A percentile compares a stretch with the other conserved stretches of the same genome.
These are phyloP conservation scores for Blastobotrys aristatus DNA, from an alignment of 1,139 yeast species.

Conservation along the genomic window DNA sequence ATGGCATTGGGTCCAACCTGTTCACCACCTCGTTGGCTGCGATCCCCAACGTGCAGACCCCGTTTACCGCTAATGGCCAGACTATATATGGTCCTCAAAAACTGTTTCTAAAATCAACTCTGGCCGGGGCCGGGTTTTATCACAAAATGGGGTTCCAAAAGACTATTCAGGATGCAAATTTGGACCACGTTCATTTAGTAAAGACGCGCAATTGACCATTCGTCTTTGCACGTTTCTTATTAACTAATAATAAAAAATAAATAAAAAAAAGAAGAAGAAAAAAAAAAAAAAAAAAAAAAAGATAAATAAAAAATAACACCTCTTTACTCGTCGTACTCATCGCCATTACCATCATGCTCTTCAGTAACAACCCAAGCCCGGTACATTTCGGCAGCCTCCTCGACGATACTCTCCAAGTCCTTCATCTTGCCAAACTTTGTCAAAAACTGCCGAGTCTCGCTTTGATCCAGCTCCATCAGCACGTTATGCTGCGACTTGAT, in stretches of 20 bases:
- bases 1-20: conserved; percentile 10
- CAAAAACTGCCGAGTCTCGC: conserved; percentile 78
- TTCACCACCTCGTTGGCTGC: not conserved
- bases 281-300: conserved; percentile 1
- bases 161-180: conserved; percentile 6
- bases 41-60: conserved; percentile 12
- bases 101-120: not conserved
- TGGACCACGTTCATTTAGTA: conserved; percentile 5
- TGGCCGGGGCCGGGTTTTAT: conserved; percentile 7
- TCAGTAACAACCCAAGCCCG: conserved; percentile 69
- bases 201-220: not conserved
- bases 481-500: conserved; percentile 75
- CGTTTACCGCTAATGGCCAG: conserved; percentile 15
- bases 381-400: conserved; percentile 86
- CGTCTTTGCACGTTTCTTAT: too few relatives aligned
- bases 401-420: conserved; percentile 64
- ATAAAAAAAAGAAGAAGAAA: not conserved
- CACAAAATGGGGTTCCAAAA: conserved; percentile 5
- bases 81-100: conserved; percentile 18
- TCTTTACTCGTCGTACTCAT: too few relatives aligned
- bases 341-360: conserved; percentile 19
- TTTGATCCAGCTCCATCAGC: conserved; percentile 80
- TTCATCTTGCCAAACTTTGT: conserved; percentile 45
- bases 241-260: not conserved
- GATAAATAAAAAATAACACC: conserved; percentile 2